Evolutionary conservation across 1,139 yeast species (phyloP), one percentile per base, ranked within the genome.

Genomic region (Yarrowia galli): DNA sequence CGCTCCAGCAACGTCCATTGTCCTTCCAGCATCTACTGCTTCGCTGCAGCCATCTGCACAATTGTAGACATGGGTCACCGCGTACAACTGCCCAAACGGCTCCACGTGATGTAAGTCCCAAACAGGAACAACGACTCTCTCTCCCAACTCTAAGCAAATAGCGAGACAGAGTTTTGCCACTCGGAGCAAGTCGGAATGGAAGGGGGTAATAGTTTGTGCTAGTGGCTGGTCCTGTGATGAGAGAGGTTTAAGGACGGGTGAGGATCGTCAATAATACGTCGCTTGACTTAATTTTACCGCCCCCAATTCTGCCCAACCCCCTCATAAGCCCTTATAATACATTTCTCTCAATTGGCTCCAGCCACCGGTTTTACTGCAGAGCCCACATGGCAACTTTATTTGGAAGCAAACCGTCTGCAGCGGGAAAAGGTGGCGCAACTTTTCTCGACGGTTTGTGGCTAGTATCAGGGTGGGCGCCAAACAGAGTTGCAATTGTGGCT

Each of bases 171-270:
- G 51, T 43, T 58, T 58, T 58, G 64, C 64, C 64, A 58, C 51
- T 58, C 64, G 64, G 64, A 32, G 64, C 64, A 58, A 43, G 40
- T 43, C 64, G 64, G 64, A 58, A 56, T 36, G 32, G 32, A 16
- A 13, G 32, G 32, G 32, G 32, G 28, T 28, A 6, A 28, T 28
- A 28, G 32, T 7, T 3, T 3, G 32, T 3, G 32, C 32, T n/a
- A n/a, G n/a, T n/a, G n/a, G n/a, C n/a, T n/a, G n/a, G n/a, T n/a
- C n/a, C n/a, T 28, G 32, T 28, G 32, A 10, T 28, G 42, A 12
- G 43, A 10, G 42, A 7, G 1, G 28, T 20, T 13, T 20, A 15
- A 7, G 18, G 58, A 1, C 3, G 15, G 18, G 28, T 28, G 6
- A 6, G 6, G 32, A 10, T 28, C 3, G 32, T 28, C 32, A 28